Conservation (phyloP, 345 rosid species). For the Anastatica hierochuntica region DNA sequence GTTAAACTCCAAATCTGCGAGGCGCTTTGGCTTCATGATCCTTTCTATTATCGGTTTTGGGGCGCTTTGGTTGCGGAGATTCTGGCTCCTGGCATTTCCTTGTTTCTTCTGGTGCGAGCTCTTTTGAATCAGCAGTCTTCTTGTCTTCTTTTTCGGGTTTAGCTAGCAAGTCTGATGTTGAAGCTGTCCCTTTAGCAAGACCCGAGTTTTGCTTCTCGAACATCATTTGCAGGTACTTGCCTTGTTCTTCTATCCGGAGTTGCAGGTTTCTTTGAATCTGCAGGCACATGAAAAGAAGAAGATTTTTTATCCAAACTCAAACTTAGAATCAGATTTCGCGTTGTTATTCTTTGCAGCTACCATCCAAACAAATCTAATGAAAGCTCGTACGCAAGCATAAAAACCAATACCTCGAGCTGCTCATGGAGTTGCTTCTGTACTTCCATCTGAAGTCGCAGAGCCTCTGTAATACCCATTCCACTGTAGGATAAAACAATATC, state of each 20-base stretch:
- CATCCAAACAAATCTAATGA: too few species aligned
- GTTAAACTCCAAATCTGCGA: too few species aligned
- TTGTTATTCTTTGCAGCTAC: too few species aligned
- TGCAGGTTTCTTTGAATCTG: constrained; percentile 92
- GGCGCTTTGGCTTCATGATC: too few species aligned
- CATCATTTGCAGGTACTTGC: constrained; percentile 89
- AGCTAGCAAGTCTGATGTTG: constrained; percentile 33
- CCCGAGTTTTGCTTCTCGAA: constrained; percentile 86
- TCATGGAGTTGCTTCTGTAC: constrained; percentile 93
- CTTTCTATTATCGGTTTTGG: constrained; percentile 19
- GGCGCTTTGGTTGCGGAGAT: constrained; percentile 22
- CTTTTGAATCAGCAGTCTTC: constrained; percentile 25
- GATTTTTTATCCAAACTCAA: background rate
- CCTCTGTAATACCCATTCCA: constrained; percentile 83
- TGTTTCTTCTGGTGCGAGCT: too few species aligned
- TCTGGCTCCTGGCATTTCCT: too few species aligned
- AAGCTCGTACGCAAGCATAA: background rate
- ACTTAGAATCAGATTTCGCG: too few species aligned
- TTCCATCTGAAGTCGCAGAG: constrained; percentile 91
- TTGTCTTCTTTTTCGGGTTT: constrained; percentile 26
- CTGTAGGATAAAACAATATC: constrained; percentile 28
- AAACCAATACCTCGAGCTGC: constrained; percentile 83
- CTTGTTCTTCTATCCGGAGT: constrained; percentile 94
- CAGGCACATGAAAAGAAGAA: constrained; percentile 2
- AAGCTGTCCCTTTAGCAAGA: constrained; percentile 39